phyloP scores from a whole-genome alignment of 805 yeast species.

The Lipomyces yamanashiensis region DNA sequence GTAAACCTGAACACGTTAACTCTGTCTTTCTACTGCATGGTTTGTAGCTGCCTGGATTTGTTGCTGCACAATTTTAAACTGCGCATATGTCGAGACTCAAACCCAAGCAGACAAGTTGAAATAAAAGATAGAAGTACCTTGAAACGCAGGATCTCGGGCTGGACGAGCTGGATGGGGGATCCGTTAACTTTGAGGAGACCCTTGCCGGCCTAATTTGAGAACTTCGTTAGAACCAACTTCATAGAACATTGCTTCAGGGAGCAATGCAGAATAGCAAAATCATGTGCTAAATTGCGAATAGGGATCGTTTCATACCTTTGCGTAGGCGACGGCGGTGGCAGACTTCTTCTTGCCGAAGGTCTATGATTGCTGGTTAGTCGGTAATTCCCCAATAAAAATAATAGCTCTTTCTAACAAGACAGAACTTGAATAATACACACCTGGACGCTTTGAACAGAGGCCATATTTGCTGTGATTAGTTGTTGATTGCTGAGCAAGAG shows the following conservation, averaged over 20 bases:
- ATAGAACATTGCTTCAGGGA: too few species aligned
- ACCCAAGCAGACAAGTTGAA: background rate
- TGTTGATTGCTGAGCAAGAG: conserved; percentile 7
- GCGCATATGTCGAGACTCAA: too few species aligned
- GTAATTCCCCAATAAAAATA: background rate
- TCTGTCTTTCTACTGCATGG: background rate
- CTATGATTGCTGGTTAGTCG: conserved; percentile 50
- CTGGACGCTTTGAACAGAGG: conserved; percentile 38
- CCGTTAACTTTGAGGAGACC: conserved; percentile 99
- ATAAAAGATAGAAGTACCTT: conserved; percentile 51
- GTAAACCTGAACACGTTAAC: conserved; percentile 61
- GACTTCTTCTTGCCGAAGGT: conserved; percentile 99
- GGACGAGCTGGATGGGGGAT: conserved; percentile 97
- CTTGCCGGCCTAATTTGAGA: conserved; percentile 80
- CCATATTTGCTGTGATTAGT: conserved; percentile 20
- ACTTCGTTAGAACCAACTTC: background rate
- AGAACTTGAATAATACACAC: conserved; percentile 13
- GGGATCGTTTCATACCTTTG: conserved; percentile 34
- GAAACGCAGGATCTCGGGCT: conserved; percentile 99
- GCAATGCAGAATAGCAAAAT: too few species aligned
- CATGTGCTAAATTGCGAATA: background rate
- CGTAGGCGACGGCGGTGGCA: conserved; percentile 99
- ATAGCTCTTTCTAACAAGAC: background rate
- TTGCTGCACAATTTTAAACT: background rate
- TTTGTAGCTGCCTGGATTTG: background rate